Evolutionary conservation across 106 monocot genomes (phyloP).

Genomic region (Alisma plantagoaquatica): DNA sequence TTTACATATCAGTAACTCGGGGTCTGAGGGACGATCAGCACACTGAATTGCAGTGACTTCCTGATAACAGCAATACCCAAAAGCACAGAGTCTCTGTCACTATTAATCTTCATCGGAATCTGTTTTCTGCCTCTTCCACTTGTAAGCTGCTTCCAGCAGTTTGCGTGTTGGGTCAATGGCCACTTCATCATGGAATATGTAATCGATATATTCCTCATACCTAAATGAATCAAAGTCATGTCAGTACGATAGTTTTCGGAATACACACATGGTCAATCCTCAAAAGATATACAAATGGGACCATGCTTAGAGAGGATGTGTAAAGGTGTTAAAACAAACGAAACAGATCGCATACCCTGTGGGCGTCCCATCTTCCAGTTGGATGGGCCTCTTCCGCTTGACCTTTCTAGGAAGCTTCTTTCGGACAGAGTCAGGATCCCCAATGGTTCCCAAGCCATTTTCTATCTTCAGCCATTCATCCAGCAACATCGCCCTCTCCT

Average conservation of each 20-base stretch:
- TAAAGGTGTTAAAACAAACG: background rate
- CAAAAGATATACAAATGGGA: too few species aligned
- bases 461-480: conserved; percentile 91
- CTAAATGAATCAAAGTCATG: too few species aligned
- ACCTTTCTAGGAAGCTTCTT: conserved; percentile 92
- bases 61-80: too few species aligned
- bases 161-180: conserved; percentile 73
- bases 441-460: conserved; percentile 39
- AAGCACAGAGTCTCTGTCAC: too few species aligned
- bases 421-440: conserved; percentile 62
- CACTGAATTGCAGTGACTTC: too few species aligned
- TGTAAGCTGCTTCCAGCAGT: conserved; percentile 84
- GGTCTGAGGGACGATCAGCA: too few species aligned
- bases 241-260: too few species aligned
- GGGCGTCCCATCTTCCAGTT: conserved; percentile 61
- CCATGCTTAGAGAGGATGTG: too few species aligned
- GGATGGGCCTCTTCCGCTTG: conserved; percentile 80
- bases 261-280: too few species aligned
- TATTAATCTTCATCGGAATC: too few species aligned
- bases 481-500: conserved; percentile 91
- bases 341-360: conserved; percentile 41
- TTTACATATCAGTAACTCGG: too few species aligned
- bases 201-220: conserved; percentile 95
- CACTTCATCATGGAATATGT: conserved; percentile 93
- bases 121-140: conserved; percentile 81